Evolutionary conservation across 176 grass and related monocot species (phyloP).

Genomic region (Tuctoria greenei): DNA sequence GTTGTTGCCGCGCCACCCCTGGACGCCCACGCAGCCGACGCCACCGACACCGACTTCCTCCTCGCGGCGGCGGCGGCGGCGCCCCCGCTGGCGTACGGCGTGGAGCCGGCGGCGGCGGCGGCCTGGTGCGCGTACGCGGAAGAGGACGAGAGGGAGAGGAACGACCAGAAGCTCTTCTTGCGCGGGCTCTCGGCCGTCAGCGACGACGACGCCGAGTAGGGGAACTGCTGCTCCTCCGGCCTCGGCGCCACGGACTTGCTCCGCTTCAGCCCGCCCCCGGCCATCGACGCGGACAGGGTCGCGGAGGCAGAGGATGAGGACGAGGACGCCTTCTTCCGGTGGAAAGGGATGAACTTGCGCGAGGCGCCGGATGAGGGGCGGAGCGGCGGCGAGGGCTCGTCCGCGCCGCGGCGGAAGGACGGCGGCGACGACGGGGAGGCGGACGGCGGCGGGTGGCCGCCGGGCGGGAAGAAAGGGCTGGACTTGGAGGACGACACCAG

Average conservation of each 20-base stretch:
- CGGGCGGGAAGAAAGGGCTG: constrained; percentile 58
- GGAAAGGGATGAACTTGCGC: constrained; percentile 40
- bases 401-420: constrained; percentile 46
- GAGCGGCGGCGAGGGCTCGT: constrained; percentile 14
- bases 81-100: neutral
- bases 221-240: constrained; percentile 40
- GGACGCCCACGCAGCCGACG: constrained; percentile 33
- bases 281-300: constrained; percentile 11
- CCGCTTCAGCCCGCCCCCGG: constrained; percentile 42
- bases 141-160: constrained; percentile 58
- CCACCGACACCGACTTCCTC: constrained; percentile 47
- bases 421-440: constrained; percentile 59
- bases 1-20: neutral
- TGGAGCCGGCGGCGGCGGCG: constrained; percentile 4
- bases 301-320: neutral
- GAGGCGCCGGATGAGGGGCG: constrained; percentile 3
- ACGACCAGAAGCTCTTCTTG: constrained; percentile 98
- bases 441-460: constrained; percentile 57
- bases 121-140: constrained; percentile 42
- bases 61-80: constrained; percentile 18
- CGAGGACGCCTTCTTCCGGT: constrained; percentile 31
- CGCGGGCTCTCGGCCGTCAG: constrained; percentile 63
- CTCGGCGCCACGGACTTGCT: constrained; percentile 79
- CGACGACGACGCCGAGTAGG: constrained; percentile 28
- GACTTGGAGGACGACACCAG: constrained; percentile 74